Percentiles rank a stretch among this genome's conserved stretches.
Conservation (phyloP, 352 stramenopile genomes). For the Phytophthora europaea region DNA sequence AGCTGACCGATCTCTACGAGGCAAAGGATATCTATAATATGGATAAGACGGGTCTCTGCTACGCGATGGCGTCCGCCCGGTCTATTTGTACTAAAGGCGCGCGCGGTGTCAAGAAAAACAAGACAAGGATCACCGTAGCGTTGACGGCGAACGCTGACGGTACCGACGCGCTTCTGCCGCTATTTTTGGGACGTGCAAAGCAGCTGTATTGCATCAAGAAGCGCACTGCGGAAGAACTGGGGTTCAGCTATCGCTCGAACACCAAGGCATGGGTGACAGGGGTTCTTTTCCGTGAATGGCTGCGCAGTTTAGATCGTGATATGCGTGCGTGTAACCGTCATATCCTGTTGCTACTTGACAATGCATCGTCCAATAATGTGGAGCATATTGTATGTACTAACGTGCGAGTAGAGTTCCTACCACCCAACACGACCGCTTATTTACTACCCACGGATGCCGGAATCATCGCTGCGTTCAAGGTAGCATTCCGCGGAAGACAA, state of each 20-base stretch:
- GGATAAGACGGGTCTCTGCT: too few species aligned
- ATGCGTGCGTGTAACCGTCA: background rate
- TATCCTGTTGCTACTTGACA: slow-evolving; percentile 6
- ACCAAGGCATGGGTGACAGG: slow-evolving; percentile 14
- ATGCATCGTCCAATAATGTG: slow-evolving; percentile 3
- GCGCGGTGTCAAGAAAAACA: too few species aligned
- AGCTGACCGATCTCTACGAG: too few species aligned
- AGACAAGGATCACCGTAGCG: too few species aligned
- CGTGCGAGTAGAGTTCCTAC: background rate
- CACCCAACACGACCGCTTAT: background rate
- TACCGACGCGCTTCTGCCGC: too few species aligned
- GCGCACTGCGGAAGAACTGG: background rate
- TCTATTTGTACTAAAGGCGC: too few species aligned
- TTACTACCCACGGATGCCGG: slow-evolving; percentile 1
- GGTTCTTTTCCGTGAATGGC: background rate
- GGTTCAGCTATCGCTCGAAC: background rate
- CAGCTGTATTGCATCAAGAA: slow-evolving; percentile 9
- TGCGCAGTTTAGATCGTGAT: background rate
- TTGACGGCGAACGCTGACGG: too few species aligned
- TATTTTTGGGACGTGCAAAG: background rate
- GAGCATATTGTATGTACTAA: background rate
- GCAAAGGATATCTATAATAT: too few species aligned
- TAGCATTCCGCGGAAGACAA: background rate
- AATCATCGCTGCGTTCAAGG: slow-evolving; percentile 9
- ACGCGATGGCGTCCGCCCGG: too few species aligned